phyloP scores from a whole-genome alignment of 2,329 filamentous ascomycete genomes.

The Claviceps citrina region DNA sequence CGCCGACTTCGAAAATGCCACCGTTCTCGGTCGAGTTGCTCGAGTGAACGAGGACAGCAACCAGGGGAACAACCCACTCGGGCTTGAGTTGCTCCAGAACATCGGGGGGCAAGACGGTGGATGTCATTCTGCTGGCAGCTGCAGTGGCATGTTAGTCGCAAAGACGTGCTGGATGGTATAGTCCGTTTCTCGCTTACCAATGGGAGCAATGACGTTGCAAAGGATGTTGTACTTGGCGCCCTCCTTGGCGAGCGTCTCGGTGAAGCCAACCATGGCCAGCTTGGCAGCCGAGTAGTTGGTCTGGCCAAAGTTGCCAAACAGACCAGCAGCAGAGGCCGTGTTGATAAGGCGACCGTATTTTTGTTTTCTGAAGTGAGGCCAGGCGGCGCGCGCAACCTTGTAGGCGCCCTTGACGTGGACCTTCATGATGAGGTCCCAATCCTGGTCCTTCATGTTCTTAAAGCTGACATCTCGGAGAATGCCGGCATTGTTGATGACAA shows the following conservation, averaged over 20 bases:
- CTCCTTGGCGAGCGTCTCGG: conserved; percentile 94
- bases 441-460: conserved; percentile 94
- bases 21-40: conserved; percentile 72
- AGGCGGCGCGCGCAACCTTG: conserved; percentile 87
- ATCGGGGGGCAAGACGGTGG: conserved; percentile 91
- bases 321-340: conserved; percentile 85
- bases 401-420: conserved; percentile 90
- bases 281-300: conserved; percentile 96
- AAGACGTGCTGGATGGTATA: background rate
- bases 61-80: conserved; percentile 87
- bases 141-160: background rate
- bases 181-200: conserved; percentile 40
- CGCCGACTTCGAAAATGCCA: conserved; percentile 83
- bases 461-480: conserved; percentile 92
- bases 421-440: conserved; percentile 90
- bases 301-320: conserved; percentile 93
- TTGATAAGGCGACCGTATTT: conserved; percentile 96
- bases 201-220: conserved; percentile 85
- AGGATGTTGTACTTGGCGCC: conserved; percentile 96
- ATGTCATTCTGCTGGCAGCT: conserved; percentile 89
- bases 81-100: conserved; percentile 73
- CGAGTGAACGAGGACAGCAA: conserved; percentile 75
- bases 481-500: conserved; percentile 95
- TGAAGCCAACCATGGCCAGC: conserved; percentile 88
- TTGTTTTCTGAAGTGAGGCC: conserved; percentile 96